Evolutionary conservation across 805 yeast species (phyloP).

Genomic region (Suhomyces emberorum): DNA sequence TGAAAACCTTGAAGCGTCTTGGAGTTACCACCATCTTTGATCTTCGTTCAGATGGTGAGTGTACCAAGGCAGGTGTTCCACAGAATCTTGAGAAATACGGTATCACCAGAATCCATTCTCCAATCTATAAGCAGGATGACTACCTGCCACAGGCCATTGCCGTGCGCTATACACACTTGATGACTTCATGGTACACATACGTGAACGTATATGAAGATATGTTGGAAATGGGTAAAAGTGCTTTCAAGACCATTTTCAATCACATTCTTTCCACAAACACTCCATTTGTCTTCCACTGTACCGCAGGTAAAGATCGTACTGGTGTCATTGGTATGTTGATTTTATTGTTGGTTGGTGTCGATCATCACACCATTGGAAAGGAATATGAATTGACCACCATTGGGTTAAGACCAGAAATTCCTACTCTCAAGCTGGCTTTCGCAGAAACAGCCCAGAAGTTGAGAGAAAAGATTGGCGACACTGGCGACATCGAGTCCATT

Average conservation of each 20-base stretch:
- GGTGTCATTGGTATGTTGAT: conserved; percentile 72
- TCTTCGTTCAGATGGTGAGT: conserved; percentile 61
- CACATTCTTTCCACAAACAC: conserved; percentile 52
- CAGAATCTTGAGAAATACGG: conserved; percentile 36
- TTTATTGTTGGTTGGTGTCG: conserved; percentile 62
- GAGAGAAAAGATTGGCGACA: conserved; percentile 21
- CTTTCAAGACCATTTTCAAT: conserved; percentile 50
- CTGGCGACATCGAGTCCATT: conserved; percentile 17
- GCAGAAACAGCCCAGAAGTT: conserved; percentile 29
- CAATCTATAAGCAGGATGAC: conserved; percentile 53
- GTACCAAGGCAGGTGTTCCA: conserved; percentile 44
- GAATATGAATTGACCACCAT: conserved; percentile 75
- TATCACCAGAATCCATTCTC: conserved; percentile 48
- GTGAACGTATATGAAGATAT: conserved; percentile 60
- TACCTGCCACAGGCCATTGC: conserved; percentile 66
- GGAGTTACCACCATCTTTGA: conserved; percentile 61
- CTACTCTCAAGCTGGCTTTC: conserved; percentile 34
- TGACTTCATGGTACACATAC: conserved; percentile 61
- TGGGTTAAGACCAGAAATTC: conserved; percentile 55
- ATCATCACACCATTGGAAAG: conserved; percentile 58
- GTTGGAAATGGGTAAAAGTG: conserved; percentile 45
- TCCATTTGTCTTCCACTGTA: conserved; percentile 65
- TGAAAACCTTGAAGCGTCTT: conserved; percentile 34
- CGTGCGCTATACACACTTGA: conserved; percentile 48
- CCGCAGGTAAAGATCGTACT: conserved; percentile 86